Evolutionary conservation across 83 land plant genomes (phyloP).

Genomic region (Larix sibirica): DNA sequence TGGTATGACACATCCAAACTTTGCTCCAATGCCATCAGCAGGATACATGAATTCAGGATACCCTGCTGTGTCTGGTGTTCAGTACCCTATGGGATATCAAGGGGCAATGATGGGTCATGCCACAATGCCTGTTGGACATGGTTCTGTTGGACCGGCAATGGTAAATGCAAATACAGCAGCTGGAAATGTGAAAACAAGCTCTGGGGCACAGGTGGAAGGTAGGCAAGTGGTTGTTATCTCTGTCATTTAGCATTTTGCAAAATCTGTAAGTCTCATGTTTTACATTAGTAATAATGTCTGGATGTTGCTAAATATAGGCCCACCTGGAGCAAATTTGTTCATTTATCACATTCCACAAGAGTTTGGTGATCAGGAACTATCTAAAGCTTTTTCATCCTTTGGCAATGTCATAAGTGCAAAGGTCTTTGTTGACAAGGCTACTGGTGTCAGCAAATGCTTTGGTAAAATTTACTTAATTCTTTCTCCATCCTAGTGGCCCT

Average conservation of each 20-base stretch:
- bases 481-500: no score
- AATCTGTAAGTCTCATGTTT: neutral
- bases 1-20: constrained; percentile 48
- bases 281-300: neutral
- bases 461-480: constrained; percentile 47
- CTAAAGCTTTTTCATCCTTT: constrained; percentile 77
- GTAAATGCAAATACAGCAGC: constrained; percentile 44
- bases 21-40: constrained; percentile 39
- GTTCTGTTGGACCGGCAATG: constrained; percentile 18
- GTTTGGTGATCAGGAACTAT: constrained; percentile 91
- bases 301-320: constrained; percentile 56
- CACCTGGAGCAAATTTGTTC: constrained; percentile 97
- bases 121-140: constrained; percentile 35
- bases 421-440: constrained; percentile 93
- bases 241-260: neutral
- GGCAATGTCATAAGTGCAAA: constrained; percentile 95
- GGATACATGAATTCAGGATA: constrained; percentile 53
- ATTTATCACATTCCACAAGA: constrained; percentile 98
- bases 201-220: constrained; percentile 83
- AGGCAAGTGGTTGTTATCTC: neutral
- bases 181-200: constrained; percentile 45
- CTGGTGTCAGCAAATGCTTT: constrained; percentile 97
- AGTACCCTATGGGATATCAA: constrained; percentile 71
- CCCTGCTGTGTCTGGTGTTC: constrained; percentile 54
- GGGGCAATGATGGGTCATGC: constrained; percentile 53